Conservation (phyloP, 2,329 filamentous ascomycete species). For the Cryphonectria japonica region DNA sequence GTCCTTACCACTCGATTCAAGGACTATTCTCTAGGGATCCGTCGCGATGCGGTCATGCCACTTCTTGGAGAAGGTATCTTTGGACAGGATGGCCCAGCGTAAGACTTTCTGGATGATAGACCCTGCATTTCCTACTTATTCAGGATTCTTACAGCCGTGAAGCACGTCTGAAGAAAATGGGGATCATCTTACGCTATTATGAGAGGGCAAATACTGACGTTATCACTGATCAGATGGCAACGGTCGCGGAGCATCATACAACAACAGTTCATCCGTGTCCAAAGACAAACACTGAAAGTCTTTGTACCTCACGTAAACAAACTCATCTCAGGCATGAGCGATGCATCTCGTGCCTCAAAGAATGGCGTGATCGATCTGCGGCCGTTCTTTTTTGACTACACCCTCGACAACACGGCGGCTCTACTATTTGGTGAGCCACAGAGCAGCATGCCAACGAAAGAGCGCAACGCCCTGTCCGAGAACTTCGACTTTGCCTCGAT, state of each 20-base stretch:
- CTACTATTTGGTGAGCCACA: constrained; percentile 35
- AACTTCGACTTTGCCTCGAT: constrained; percentile 33
- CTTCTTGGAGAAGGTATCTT: constrained; percentile 43
- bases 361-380: constrained; percentile 32
- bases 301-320: constrained; percentile 17
- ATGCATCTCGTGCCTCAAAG: not conserved
- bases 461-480: constrained; percentile 30
- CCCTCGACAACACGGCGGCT: constrained; percentile 32
- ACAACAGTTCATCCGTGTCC: constrained; percentile 34
- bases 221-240: constrained; percentile 33
- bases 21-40: constrained; percentile 36
- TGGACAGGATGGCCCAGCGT: constrained; percentile 37
- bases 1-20: constrained; percentile 36
- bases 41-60: constrained; percentile 33
- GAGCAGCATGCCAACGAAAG: constrained; percentile 27
- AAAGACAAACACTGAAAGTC: constrained; percentile 15
- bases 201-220: not conserved
- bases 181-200: not conserved
- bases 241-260: constrained; percentile 38
- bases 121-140: not conserved
- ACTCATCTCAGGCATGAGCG: constrained; percentile 10
- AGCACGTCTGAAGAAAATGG: not conserved
- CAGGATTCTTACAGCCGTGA: not conserved
- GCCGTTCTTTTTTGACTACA: constrained; percentile 34
- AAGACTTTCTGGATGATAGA: not conserved